A percentile compares a stretch with the other conserved stretches of the same genome.
These are phyloP conservation scores for Ramularia endophylla DNA, from an alignment of 2,329 filamentous ascomycete species.

Conservation along the genomic window DNA sequence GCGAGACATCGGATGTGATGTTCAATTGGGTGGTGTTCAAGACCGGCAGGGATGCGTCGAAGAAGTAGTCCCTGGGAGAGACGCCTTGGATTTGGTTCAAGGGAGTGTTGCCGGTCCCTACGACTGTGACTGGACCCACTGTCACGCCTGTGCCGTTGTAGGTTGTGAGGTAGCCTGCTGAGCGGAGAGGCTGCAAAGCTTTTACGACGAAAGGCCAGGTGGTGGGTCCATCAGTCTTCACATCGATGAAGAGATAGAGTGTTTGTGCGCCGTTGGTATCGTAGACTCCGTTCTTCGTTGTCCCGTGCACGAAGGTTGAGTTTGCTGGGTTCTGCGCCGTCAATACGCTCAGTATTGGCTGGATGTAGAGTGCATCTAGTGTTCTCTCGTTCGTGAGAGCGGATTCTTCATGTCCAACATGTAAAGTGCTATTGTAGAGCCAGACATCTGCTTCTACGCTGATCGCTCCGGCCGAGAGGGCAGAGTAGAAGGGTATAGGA, in stretches of 20 bases:
- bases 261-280: conserved; percentile 53
- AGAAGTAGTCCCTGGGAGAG: conserved; percentile 48
- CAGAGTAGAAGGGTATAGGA: conserved; percentile 43
- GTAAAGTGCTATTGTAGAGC: conserved; percentile 50
- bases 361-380: conserved; percentile 53
- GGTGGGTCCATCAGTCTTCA: conserved; percentile 52
- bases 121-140: conserved; percentile 51
- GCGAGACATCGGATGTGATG: conserved; percentile 45
- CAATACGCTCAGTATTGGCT: conserved; percentile 53
- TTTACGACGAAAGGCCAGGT: conserved; percentile 53
- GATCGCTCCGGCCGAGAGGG: conserved; percentile 52
- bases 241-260: conserved; percentile 59
- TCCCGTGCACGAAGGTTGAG: conserved; percentile 42
- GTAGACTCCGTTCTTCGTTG: conserved; percentile 55
- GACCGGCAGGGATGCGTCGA: conserved; percentile 49
- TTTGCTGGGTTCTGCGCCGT: conserved; percentile 49
- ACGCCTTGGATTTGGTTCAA: conserved; percentile 43
- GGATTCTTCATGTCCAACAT: conserved; percentile 51
- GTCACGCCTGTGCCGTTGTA: conserved; percentile 44
- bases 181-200: conserved; percentile 53
- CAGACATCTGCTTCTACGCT: conserved; percentile 58
- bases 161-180: conserved; percentile 48
- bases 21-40: conserved; percentile 39
- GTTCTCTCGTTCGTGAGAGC: conserved; percentile 50
- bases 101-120: conserved; percentile 54